These are phyloP conservation scores for Calocybe gangraenosa DNA, from an alignment of 768 basidiomycete genomes.

Conservation along the genomic window DNA sequence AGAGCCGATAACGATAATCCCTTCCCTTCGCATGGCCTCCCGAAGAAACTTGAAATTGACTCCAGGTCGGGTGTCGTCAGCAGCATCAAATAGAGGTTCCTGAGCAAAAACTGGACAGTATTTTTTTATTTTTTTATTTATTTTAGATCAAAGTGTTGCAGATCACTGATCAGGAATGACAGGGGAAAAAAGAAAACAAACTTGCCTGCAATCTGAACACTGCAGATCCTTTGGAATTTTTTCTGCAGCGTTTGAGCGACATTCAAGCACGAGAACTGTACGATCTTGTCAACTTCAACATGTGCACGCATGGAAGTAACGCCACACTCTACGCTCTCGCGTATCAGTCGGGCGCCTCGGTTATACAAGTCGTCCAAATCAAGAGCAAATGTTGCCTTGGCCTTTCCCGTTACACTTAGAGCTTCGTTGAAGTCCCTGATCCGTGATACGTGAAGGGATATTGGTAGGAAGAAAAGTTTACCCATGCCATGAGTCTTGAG, in stretches of 20 bases:
- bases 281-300: conserved; percentile 57
- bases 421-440: conserved; percentile 54
- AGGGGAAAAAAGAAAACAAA: not conserved
- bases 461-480: not conserved
- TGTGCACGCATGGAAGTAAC: conserved; percentile 67
- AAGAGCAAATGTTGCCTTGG: conserved; percentile 45
- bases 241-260: conserved; percentile 43
- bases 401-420: conserved; percentile 43
- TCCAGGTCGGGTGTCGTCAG: conserved; percentile 31
- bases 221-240: conserved; percentile 41
- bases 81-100: conserved; percentile 46
- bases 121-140: too few species aligned
- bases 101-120: conserved; percentile 51
- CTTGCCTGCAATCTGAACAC: conserved; percentile 57
- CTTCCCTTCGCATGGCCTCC: conserved; percentile 32
- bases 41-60: conserved; percentile 42
- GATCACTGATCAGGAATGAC: conserved; percentile 11
- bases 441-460: not conserved
- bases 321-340: conserved; percentile 55
- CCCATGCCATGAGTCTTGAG: not conserved
- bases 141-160: conserved; percentile 1
- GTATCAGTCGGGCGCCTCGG: conserved; percentile 50
- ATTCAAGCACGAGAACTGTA: conserved; percentile 52
- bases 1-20: conserved; percentile 54
- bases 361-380: conserved; percentile 41